phyloP scores from a whole-genome alignment of 78 protist genomes.

The Goniomonas avonlea region DNA sequence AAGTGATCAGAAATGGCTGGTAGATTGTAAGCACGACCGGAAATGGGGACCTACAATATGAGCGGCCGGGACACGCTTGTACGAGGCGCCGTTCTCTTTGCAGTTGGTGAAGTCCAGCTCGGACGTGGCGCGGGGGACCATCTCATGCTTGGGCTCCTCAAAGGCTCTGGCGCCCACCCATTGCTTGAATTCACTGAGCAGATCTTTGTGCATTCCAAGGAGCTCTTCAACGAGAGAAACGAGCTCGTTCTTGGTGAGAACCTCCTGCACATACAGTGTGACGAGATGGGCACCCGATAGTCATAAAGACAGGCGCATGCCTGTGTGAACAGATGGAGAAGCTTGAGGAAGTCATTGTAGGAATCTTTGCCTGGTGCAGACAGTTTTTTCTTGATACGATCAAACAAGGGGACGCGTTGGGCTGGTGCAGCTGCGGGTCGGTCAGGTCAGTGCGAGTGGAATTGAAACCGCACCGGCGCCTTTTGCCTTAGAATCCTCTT shows the following conservation, averaged over 20 bases:
- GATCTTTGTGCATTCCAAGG: neutral
- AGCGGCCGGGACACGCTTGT: neutral
- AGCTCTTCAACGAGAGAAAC: neutral
- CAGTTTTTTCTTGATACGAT: neutral
- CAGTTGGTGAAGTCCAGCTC: conserved; percentile 9
- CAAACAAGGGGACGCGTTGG: too few relatives aligned
- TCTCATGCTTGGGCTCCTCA: neutral
- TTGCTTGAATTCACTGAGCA: neutral
- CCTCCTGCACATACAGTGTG: conserved; percentile 17
- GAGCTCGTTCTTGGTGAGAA: conserved; percentile 8
- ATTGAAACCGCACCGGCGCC: too few relatives aligned
- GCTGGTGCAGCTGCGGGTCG: too few relatives aligned
- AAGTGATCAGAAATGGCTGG: too few relatives aligned
- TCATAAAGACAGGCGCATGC: too few relatives aligned
- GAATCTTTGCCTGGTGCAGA: neutral
- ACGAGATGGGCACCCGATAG: too few relatives aligned
- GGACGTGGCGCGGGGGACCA: neutral
- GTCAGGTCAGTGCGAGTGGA: too few relatives aligned
- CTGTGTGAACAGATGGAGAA: neutral
- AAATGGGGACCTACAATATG: too few relatives aligned
- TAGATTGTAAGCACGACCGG: too few relatives aligned
- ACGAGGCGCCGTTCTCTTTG: neutral
- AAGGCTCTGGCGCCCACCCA: neutral
- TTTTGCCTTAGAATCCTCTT: too few relatives aligned
- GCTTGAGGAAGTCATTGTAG: conserved; percentile 23